Conservation (phyloP, 2,329 filamentous ascomycete genomes). For the Botrytis sinoallii region DNA sequence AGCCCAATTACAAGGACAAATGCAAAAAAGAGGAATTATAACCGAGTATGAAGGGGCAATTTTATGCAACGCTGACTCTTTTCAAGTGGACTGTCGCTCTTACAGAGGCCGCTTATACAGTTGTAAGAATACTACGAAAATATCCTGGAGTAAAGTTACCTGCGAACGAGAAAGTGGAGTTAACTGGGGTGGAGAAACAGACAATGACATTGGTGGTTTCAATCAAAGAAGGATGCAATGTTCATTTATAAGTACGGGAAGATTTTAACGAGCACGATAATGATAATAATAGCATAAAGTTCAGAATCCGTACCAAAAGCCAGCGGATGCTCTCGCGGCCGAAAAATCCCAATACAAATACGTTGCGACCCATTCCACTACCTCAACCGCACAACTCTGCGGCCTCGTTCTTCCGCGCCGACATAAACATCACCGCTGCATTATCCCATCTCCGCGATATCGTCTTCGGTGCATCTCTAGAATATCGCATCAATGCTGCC, state of each 20-base stretch:
- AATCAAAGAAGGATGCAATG: neutral
- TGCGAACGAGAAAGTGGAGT: neutral
- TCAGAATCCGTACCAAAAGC: no score
- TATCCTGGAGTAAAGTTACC: neutral
- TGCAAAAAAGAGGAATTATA: no score
- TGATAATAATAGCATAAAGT: no score
- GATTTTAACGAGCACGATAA: neutral
- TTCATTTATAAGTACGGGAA: neutral
- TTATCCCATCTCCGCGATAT: constrained; percentile 3
- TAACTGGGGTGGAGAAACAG: neutral
- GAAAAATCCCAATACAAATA: no score
- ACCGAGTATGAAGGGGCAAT: no score
- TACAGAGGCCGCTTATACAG: neutral
- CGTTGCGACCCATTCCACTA: no score
- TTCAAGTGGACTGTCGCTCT: constrained; percentile 5
- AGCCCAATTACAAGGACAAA: no score
- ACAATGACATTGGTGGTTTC: constrained; percentile 3
- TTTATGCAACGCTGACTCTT: neutral
- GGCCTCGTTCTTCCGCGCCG: neutral
- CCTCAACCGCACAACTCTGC: neutral
- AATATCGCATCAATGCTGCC: neutral
- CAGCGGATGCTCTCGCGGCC: no score
- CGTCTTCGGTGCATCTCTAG: neutral
- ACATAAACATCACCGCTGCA: neutral
- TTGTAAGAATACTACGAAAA: neutral